These are phyloP conservation scores for Trichoderma reesei DNA, from an alignment of 495 filamentous ascomycete genomes.

Conservation along the genomic window DNA sequence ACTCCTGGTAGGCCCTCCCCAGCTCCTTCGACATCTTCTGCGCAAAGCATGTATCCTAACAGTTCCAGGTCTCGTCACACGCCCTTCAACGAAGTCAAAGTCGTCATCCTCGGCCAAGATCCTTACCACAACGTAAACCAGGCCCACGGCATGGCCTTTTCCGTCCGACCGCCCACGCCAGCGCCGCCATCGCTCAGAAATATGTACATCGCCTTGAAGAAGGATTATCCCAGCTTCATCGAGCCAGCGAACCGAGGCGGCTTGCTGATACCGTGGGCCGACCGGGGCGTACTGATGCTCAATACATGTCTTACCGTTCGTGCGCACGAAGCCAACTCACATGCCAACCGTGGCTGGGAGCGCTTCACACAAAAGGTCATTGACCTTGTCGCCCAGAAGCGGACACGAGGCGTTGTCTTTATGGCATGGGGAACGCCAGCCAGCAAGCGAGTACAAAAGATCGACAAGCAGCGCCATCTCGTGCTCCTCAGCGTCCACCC, in stretches of 20 bases:
- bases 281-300: slow-evolving; percentile 79
- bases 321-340: slow-evolving; percentile 74
- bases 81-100: slow-evolving; percentile 75
- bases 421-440: slow-evolving; percentile 86
- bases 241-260: slow-evolving; percentile 67
- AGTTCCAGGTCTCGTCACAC: slow-evolving; percentile 72
- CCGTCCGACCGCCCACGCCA: slow-evolving; percentile 75
- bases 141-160: slow-evolving; percentile 93
- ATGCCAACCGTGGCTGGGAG: slow-evolving; percentile 83
- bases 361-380: slow-evolving; percentile 82
- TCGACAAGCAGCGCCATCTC: slow-evolving; percentile 62
- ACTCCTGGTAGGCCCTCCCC: slow-evolving; percentile 61
- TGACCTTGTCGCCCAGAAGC: slow-evolving; percentile 66
- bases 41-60: background rate
- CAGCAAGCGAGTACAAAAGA: slow-evolving; percentile 55
- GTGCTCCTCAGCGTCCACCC: slow-evolving; percentile 84
- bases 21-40: background rate
- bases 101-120: slow-evolving; percentile 89
- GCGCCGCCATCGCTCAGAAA: slow-evolving; percentile 83
- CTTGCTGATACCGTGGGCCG: slow-evolving; percentile 84
- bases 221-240: slow-evolving; percentile 75
- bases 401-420: slow-evolving; percentile 79
- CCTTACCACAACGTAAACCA: slow-evolving; percentile 95
- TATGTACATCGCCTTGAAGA: slow-evolving; percentile 78
- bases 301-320: slow-evolving; percentile 91